phyloP scores from a whole-genome alignment of 345 rosid genomes.

The Anacardium occidentale region DNA sequence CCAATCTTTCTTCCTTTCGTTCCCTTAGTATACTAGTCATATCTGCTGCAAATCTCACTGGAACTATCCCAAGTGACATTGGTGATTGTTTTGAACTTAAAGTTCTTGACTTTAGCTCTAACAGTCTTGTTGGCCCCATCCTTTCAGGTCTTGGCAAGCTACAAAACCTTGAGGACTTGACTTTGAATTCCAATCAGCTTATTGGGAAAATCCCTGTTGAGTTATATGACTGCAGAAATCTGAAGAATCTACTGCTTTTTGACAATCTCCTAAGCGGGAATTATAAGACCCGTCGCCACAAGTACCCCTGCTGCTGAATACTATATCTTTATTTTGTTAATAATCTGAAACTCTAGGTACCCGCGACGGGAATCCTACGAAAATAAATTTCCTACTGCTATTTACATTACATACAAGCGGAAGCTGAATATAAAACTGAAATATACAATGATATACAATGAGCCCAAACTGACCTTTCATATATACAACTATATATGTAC shows the following conservation, averaged over 20 bases:
- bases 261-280: slow-evolving; percentile 66
- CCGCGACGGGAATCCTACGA: no score
- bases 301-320: no score
- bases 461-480: no score
- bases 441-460: no score
- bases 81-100: slow-evolving; percentile 45
- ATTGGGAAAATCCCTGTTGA: slow-evolving; percentile 79
- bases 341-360: no score
- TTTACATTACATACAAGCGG: no score
- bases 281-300: no score
- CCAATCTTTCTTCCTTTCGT: slow-evolving; percentile 53
- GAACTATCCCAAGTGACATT: slow-evolving; percentile 56
- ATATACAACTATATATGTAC: no score
- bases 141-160: slow-evolving; percentile 63
- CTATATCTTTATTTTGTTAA: no score
- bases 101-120: slow-evolving; percentile 58
- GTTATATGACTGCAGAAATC: slow-evolving; percentile 44
- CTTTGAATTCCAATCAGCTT: slow-evolving; percentile 70
- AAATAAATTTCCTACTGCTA: no score
- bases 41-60: slow-evolving; percentile 72
- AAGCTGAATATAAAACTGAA: no score
- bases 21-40: slow-evolving; percentile 53
- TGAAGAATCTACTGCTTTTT: slow-evolving; percentile 53
- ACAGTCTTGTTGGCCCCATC: slow-evolving; percentile 58
- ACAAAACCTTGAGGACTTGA: slow-evolving; percentile 49